Evolutionary conservation across 768 basidiomycete species (phyloP).

Genomic region (Ephemerocybe angulata): DNA sequence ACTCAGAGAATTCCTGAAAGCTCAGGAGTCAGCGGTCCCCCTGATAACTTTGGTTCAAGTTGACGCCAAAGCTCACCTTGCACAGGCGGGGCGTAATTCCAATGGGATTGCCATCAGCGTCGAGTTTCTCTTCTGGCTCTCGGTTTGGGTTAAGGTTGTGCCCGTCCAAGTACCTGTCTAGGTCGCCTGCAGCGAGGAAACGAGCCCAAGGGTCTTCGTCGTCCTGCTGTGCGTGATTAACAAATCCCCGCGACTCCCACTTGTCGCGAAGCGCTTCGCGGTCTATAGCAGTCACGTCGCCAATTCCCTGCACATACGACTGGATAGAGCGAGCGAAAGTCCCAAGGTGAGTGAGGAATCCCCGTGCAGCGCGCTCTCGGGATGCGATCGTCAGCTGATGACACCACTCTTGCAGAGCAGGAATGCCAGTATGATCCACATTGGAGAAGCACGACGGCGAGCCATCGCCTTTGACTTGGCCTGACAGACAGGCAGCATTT

Average conservation of each 20-base stretch:
- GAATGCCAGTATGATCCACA: conserved; percentile 51
- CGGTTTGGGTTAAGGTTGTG: conserved; percentile 33
- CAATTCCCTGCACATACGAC: conserved; percentile 47
- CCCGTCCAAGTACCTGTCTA: neutral
- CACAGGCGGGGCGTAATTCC: conserved; percentile 46
- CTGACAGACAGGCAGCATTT: conserved; percentile 23
- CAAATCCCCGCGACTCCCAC: conserved; percentile 45
- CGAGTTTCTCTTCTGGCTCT: conserved; percentile 39
- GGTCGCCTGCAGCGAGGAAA: neutral
- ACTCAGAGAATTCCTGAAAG: conserved; percentile 42
- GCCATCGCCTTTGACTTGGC: conserved; percentile 59
- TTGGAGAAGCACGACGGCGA: conserved; percentile 53
- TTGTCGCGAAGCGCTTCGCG: conserved; percentile 45
- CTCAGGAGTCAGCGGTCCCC: neutral
- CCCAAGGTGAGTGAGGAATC: conserved; percentile 45
- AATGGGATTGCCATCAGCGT: conserved; percentile 35
- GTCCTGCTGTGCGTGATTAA: conserved; percentile 15
- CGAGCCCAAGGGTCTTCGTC: neutral
- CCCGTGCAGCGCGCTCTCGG: conserved; percentile 42
- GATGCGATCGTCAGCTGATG: conserved; percentile 51
- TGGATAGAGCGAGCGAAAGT: conserved; percentile 46
- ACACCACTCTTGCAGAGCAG: conserved; percentile 56
- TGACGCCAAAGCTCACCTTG: conserved; percentile 26
- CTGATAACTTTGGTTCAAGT: neutral
- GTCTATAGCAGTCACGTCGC: conserved; percentile 49